Evolutionary conservation across 352 stramenopile species (phyloP), one percentile per base, ranked within the genome.

Genomic region (Phytophthora pisi): DNA sequence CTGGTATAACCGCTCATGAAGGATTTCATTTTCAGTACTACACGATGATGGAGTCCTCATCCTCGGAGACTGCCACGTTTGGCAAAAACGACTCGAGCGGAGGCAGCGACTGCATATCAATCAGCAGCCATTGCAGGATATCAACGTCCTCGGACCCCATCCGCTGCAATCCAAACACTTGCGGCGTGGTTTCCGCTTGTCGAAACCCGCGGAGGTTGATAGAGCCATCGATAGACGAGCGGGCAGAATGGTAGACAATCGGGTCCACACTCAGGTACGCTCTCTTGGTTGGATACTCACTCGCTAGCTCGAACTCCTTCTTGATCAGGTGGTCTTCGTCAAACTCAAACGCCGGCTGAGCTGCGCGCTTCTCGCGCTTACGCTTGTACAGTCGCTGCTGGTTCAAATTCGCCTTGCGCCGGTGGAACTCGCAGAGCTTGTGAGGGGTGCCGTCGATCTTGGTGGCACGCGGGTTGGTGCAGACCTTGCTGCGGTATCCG

Each of bases 361-460:
- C 43, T 7, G 40, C 59, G n/a, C 59, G 50, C 18, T 66, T 51
- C 11, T 59, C 62, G 38, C 54, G 61, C 4, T 64, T 75, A 0
- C 75, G 69, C 54, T 75, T 61, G 46, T 86, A 67, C 15, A 84
- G 68, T 26, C 72, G 66, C 38, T 82, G 70, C 61, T 87, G 81
- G 24, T 81, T 86, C 7, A 61, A 31, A 52, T 89, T 89, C 15
- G 78, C 81, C 46, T 86, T 82, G 38, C 63, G 60, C 0, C 78
- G 81, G 57, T 89, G 81, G 40, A 80, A 72, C 42, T 86, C 78
- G 60, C 81, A 89, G n/a, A 86, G 64, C 11, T 74, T 81, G 69
- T 89, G 81, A 15, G 86, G 49, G 4, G 66, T 61, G 1, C 81
- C 78, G 16, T 81, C 80, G 28, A 78, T 60, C 53, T 88, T 87